phyloP scores from a whole-genome alignment of 2,329 filamentous ascomycete genomes.

The Aureobasidium mangrovei region DNA sequence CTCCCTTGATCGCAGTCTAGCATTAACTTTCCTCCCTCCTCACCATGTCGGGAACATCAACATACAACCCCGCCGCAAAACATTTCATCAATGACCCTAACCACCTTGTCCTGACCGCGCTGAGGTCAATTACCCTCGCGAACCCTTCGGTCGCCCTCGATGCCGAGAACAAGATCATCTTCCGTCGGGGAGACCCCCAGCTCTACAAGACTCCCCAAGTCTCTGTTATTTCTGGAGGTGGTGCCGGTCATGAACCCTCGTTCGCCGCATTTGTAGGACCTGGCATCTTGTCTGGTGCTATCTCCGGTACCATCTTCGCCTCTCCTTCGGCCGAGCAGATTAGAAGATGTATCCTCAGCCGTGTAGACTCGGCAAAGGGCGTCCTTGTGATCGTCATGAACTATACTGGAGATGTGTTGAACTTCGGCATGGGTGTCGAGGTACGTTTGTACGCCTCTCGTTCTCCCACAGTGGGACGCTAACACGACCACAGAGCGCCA shows the following conservation, averaged over 20 bases:
- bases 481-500: constrained; percentile 54
- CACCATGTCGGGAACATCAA: constrained; percentile 10
- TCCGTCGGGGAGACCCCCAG: constrained; percentile 52
- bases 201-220: constrained; percentile 46
- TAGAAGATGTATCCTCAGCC: constrained; percentile 61
- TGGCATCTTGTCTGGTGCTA: constrained; percentile 70
- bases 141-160: constrained; percentile 81
- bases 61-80: constrained; percentile 40
- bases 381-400: constrained; percentile 93
- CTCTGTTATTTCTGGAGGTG: constrained; percentile 78
- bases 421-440: constrained; percentile 15
- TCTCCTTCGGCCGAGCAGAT: constrained; percentile 77
- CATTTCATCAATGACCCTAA: constrained; percentile 85
- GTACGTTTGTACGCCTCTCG: background rate
- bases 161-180: constrained; percentile 71
- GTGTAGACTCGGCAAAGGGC: constrained; percentile 62
- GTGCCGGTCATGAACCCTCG: constrained; percentile 81
- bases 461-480: constrained; percentile 46
- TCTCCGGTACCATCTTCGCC: constrained; percentile 81
- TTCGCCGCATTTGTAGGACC: constrained; percentile 79
- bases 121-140: constrained; percentile 67
- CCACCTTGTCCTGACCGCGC: constrained; percentile 66
- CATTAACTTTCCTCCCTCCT: background rate
- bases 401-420: constrained; percentile 35
- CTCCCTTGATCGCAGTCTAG: background rate